These are phyloP conservation scores for Parastagonospora nodorum DNA, from an alignment of 2,329 filamentous ascomycete species.

Conservation along the genomic window DNA sequence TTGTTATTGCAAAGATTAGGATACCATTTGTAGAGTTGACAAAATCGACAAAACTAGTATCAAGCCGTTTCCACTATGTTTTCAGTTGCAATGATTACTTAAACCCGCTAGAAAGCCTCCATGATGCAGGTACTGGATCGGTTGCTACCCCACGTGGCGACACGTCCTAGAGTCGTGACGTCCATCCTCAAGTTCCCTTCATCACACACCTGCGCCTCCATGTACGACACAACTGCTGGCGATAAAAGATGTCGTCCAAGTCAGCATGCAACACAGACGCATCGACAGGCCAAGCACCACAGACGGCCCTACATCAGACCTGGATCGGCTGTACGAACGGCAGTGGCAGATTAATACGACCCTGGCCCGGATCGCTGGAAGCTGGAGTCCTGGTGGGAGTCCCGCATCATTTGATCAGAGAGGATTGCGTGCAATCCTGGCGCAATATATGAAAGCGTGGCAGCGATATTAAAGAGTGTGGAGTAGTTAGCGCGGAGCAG, in stretches of 20 bases:
- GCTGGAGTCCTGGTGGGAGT: conserved; percentile 7
- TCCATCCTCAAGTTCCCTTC: background rate
- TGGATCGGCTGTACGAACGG: conserved; percentile 19
- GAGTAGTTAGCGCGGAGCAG: conserved; percentile 19
- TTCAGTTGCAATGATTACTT: background rate
- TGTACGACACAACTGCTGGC: background rate
- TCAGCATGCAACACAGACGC: background rate
- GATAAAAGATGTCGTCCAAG: background rate
- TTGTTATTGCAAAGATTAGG: background rate
- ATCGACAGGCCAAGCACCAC: conserved; percentile 4
- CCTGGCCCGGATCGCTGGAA: conserved; percentile 8
- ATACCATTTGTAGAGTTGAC: conserved; percentile 1
- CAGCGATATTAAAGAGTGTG: conserved; percentile 22
- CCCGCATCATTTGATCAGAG: conserved; percentile 19
- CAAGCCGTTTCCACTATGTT: too few species aligned
- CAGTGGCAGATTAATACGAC: conserved; percentile 12
- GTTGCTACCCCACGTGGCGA: background rate
- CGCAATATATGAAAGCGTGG: conserved; percentile 26
- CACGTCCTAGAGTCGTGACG: background rate
- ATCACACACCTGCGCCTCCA: background rate
- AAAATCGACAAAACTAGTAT: background rate
- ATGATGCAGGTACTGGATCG: background rate
- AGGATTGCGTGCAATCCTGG: conserved; percentile 10
- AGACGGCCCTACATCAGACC: conserved; percentile 12
- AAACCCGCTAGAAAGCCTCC: background rate